These are phyloP conservation scores for Fusarium siculi DNA, from an alignment of 2,329 filamentous ascomycete genomes.

Conservation along the genomic window DNA sequence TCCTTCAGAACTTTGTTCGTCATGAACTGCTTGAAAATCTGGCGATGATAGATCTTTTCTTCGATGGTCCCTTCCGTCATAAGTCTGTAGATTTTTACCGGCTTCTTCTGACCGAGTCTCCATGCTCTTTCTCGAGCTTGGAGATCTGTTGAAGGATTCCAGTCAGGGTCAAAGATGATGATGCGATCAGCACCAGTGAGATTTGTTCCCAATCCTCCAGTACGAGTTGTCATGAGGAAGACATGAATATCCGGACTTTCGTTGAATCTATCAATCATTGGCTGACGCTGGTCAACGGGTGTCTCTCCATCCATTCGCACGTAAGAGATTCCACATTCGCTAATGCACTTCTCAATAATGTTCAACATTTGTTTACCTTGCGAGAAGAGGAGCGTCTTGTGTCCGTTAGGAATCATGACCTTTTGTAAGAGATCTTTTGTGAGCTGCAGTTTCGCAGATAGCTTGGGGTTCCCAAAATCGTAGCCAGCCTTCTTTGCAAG, in stretches of 20 bases:
- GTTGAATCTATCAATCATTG: conserved; percentile 93
- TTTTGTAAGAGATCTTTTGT: conserved; percentile 83
- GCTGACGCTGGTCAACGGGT: conserved; percentile 86
- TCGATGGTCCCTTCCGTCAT: conserved; percentile 99
- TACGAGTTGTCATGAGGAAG: conserved; percentile 94
- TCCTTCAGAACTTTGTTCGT: conserved; percentile 97
- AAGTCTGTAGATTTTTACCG: conserved; percentile 96
- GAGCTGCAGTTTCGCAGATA: conserved; percentile 96
- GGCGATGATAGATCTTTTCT: conserved; percentile 98
- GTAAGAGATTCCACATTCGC: conserved; percentile 76
- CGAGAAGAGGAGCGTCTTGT: conserved; percentile 93
- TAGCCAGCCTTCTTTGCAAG: conserved; percentile 70
- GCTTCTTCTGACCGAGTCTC: conserved; percentile 92
- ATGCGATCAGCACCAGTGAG: conserved; percentile 94
- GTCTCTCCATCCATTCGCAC: conserved; percentile 95
- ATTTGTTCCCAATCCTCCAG: conserved; percentile 93
- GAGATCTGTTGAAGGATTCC: conserved; percentile 97
- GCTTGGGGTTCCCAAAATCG: conserved; percentile 78
- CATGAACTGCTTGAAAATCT: conserved; percentile 98
- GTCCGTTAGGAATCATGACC: conserved; percentile 88
- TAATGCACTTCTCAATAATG: conserved; percentile 86
- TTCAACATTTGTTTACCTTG: conserved; percentile 96
- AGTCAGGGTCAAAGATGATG: conserved; percentile 98
- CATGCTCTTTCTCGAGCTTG: conserved; percentile 96
- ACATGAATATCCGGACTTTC: conserved; percentile 81